Evolutionary conservation across 2,329 filamentous ascomycete genomes (phyloP), one percentile per base, ranked within the genome.

Genomic region (Colletotrichum incanum): DNA sequence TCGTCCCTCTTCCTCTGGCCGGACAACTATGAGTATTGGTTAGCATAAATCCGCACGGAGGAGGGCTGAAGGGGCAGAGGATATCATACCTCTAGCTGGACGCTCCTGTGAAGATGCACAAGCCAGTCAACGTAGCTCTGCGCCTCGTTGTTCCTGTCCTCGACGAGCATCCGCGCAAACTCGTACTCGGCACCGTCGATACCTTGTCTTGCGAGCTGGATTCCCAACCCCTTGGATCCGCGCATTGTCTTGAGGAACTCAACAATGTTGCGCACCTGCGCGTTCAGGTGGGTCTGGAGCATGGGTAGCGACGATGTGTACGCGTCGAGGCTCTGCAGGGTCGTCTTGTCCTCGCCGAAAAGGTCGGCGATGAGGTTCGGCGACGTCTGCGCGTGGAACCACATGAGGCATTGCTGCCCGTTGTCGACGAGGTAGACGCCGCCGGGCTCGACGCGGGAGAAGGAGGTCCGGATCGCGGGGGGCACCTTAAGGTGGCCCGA

Each of bases 61-160:
- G 5, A 2, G 34, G 56, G 7, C 28, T 7, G 6, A 47, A n/a
- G 3, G 49, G 12, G 45, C n/a, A 26, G 18, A 16, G 2, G 39
- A 43, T 31, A 39, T 67, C 88, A 83, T 82, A 93, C 91, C 89
- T 99, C 96, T 75, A 98, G 86, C 80, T 98, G 95, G 75, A 99
- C 96, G 76, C 93, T 92, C 77, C 96, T 93, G 83, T 99, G 96
- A 74, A 98, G 89, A 82, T 98, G 94, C 70, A 99, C 96, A 78
- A 99, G 87, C 96, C 96, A 99, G 84, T 99, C 96, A 43, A 98
- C 96, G 82, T 98, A 99, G 80, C 94, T 97, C 84, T 97, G 95
- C 45, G 96, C 96, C 84, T 99, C 96, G 76, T 98, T 98, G 82
- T 98, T 98, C 75, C 96, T 90, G 80, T 99, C 96, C 83, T 99